Base-by-base conservation (phyloP, 805 yeast species). In the Candida dajiaensis region DNA sequence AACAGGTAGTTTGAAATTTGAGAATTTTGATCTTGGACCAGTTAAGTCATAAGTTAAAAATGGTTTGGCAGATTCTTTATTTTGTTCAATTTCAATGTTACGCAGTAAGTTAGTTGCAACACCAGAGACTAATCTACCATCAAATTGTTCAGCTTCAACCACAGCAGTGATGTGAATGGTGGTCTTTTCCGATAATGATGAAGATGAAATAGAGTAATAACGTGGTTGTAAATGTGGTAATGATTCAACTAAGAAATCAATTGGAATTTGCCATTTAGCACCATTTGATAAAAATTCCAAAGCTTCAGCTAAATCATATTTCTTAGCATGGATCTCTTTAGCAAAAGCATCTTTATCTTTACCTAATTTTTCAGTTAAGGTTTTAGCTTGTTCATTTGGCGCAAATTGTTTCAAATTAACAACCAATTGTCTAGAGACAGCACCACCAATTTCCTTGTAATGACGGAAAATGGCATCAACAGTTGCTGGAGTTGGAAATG, bases 191-290 rank as follows among this genome's bases (percentile, higher is more conserved):
- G 81, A 74, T 44, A 80, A 66, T 1, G 95, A 83, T 6, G 97
- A 88, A 1, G 97, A 90, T 2, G 97, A 90, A 55, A 92, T 92
- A 20, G 98, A 92, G 69, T 92, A 92, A 70, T 89, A 92, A 66
- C 99, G 90, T 38, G 97, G 96, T 65, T 85, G 95, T 60, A 94
- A 71, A 56, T 81, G 86, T 38, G 89, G 78, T 51, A 94, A 65
- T 26, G 84, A 76, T 70, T 92, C 99, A 56, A 90, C 72, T 36
- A 94, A 67, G 61, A 90, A 87, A 50, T 81, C 82, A 72, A 92
- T 85, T 28, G 98, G 97, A 41, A 92, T 85, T 13, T 63, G 55
- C 98, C 98, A 94, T n/a, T 78, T 65, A 23, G 51, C 59, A 47
- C 87, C 89, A 13, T 70, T 58, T 15, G 96, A 85, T 40, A 90